A percentile compares a stretch with the other conserved stretches of the same genome.
Conservation (phyloP, 192 early-diverging fungal species). For the Geranomyces variabilis region DNA sequence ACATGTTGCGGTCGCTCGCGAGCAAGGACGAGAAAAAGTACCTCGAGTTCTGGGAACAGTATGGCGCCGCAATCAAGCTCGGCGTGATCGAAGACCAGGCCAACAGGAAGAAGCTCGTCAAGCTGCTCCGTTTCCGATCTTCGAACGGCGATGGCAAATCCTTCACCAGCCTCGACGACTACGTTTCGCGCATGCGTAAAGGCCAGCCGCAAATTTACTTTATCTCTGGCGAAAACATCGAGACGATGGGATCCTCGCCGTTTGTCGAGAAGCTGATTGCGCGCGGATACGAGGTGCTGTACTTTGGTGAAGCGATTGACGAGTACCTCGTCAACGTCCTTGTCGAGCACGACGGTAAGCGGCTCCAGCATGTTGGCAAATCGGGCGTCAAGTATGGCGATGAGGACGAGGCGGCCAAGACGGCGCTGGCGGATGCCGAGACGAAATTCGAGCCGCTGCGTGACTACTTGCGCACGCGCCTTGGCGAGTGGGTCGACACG, state of each 20-base stretch:
- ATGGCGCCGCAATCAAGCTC: slow-evolving; percentile 77
- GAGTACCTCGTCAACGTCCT: slow-evolving; percentile 54
- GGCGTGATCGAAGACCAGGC: slow-evolving; percentile 84
- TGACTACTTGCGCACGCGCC: slow-evolving; percentile 42
- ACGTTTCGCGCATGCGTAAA: slow-evolving; percentile 86
- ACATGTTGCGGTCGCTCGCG: slow-evolving; percentile 43
- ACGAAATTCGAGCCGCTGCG: slow-evolving; percentile 54
- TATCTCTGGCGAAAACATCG: slow-evolving; percentile 70
- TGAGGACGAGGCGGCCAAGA: slow-evolving; percentile 48
- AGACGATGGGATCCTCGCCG: slow-evolving; percentile 79
- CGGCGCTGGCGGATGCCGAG: slow-evolving; percentile 25
- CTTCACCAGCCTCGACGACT: slow-evolving; percentile 68
- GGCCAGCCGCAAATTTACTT: slow-evolving; percentile 91
- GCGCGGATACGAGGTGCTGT: slow-evolving; percentile 87
- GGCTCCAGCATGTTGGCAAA: slow-evolving; percentile 66
- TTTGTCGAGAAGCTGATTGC: slow-evolving; percentile 88
- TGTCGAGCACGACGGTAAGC: slow-evolving; percentile 71
- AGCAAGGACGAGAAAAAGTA: slow-evolving; percentile 50
- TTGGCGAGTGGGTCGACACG: slow-evolving; percentile 46
- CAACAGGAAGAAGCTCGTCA: slow-evolving; percentile 74
- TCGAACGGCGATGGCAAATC: slow-evolving; percentile 36
- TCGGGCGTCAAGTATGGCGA: slow-evolving; percentile 57
- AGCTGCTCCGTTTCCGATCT: slow-evolving; percentile 66
- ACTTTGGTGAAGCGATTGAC: slow-evolving; percentile 64
- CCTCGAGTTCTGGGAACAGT: slow-evolving; percentile 70